Base-by-base conservation (phyloP, 1,284 basidiomycete genomes). In the Trichosporon asahii region DNA sequence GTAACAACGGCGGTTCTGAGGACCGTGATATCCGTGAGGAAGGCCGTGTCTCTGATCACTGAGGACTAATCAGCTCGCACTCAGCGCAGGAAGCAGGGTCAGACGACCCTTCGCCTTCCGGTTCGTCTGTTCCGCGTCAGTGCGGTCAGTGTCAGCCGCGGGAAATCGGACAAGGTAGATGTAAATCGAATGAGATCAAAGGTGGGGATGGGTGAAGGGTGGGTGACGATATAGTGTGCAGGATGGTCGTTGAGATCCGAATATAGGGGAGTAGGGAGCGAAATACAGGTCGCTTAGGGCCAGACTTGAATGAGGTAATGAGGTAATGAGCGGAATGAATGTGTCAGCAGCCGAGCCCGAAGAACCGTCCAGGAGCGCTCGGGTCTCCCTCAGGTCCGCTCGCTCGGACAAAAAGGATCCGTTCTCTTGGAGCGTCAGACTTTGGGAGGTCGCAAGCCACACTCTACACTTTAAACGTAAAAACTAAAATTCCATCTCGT, bases 391-490 rank as follows among this genome's bases (percentile, higher is more conserved):
- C 40, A 44, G 40, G 40, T 44, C 49, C 49, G 49, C 49, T 53
- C 21, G 23, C 49, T 53, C 49, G 49, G 49, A 53, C 49, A 21
- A 53, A 53, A 53, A 53, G 49, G 23, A 53, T 53, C 49, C 49
- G 49, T 18, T 53, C n/a, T 53, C 49, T 53, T 53, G 49, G 49
- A 53, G 49, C 49, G 6, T 9, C 21, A 53, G 49, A 53, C 49
- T 53, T 21, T 21, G 49, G 21, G 49, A 25, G 49, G 49, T 53
- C 49, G 29, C 57, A 61, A 61, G 57, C 57, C 57, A 61, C 57
- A 61, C 57, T 61, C 57, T 53, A 61, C 29, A 61, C 57, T 61
- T 61, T 61, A 61, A 61, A 61, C 57, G 57, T 61, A 61, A 61
- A 57, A 60, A 61, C 29, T n/a, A 61, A 33, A 31, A 18, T 33